Percentiles rank a stretch among this genome's conserved stretches.
phyloP scores from a whole-genome alignment of 345 rosid genomes.

The Microthlaspi erraticum region DNA sequence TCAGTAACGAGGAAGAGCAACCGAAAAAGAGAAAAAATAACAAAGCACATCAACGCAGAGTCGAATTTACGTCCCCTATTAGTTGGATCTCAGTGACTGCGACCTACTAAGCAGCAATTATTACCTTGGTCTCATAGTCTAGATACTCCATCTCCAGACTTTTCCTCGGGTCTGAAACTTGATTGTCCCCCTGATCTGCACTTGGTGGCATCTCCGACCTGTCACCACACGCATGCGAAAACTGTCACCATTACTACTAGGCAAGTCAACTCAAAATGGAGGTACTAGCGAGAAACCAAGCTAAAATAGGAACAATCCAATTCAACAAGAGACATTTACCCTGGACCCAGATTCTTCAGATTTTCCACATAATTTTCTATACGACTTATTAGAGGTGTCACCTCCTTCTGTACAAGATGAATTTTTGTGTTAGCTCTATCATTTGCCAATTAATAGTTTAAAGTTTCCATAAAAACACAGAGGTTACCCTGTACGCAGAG shows the following conservation, averaged over 20 bases:
- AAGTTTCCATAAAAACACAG: slow-evolving; percentile 16
- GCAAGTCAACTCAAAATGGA: slow-evolving; percentile 22
- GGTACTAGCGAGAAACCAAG: slow-evolving; percentile 2
- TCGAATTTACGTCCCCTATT: neutral
- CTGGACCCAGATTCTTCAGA: slow-evolving; percentile 70
- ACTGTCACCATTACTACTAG: slow-evolving; percentile 36
- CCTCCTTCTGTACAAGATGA: slow-evolving; percentile 63
- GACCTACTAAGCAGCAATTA: slow-evolving; percentile 5
- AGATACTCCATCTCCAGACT: slow-evolving; percentile 91
- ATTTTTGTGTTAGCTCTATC: slow-evolving; percentile 20
- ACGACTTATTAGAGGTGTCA: slow-evolving; percentile 72
- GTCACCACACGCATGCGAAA: slow-evolving; percentile 42
- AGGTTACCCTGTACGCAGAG: slow-evolving; percentile 70
- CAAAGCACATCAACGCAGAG: slow-evolving; percentile 3
- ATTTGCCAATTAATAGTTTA: slow-evolving; percentile 11
- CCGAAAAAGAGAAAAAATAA: neutral
- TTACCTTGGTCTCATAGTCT: slow-evolving; percentile 89
- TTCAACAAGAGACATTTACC: slow-evolving; percentile 51
- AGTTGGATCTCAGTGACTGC: neutral
- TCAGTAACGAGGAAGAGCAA: slow-evolving; percentile 19
- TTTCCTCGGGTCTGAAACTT: slow-evolving; percentile 70
- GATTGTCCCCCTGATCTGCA: slow-evolving; percentile 54
- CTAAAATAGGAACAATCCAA: slow-evolving; percentile 15
- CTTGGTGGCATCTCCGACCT: slow-evolving; percentile 60
- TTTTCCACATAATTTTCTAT: slow-evolving; percentile 86